Conservation (phyloP, 2,329 filamentous ascomycete species). For the Colletotrichum tofieldiae region DNA sequence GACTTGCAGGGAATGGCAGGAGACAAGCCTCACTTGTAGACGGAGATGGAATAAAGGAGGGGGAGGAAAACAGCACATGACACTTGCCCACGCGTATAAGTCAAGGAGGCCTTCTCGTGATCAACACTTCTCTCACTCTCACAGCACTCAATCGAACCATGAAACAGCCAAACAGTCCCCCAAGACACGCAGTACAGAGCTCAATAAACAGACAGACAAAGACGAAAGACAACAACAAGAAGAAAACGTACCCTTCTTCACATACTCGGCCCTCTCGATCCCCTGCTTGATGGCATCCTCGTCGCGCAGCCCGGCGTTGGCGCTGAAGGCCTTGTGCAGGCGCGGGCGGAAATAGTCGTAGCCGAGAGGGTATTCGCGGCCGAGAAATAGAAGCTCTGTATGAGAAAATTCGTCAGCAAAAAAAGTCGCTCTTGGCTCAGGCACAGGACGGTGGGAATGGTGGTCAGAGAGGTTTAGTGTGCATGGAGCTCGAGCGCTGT, state of each 20-base stretch:
- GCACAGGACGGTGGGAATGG: no score
- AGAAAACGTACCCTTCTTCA: conserved; percentile 83
- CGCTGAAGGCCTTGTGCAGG: conserved; percentile 88
- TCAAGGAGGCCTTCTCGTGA: neutral
- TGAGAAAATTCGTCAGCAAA: neutral
- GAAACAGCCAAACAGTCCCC: no score
- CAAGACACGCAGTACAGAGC: neutral
- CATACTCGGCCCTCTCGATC: conserved; percentile 86
- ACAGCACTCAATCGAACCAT: neutral
- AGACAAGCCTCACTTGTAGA: no score
- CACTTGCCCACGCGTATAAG: neutral
- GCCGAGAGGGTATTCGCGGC: conserved; percentile 89
- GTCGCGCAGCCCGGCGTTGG: conserved; percentile 78
- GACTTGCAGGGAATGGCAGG: no score
- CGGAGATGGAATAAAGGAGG: neutral
- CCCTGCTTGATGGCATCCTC: conserved; percentile 82
- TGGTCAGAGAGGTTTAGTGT: neutral
- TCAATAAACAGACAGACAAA: neutral
- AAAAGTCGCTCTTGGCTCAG: neutral
- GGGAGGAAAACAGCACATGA: neutral
- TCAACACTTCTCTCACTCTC: neutral
- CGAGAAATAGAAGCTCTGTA: conserved; percentile 86
- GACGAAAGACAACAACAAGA: neutral
- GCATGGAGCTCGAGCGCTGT: no score
- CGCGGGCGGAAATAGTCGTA: conserved; percentile 85